Evolutionary conservation across 148 eudicot genomes (phyloP).

Genomic region (Rhododendron ferrugineum): DNA sequence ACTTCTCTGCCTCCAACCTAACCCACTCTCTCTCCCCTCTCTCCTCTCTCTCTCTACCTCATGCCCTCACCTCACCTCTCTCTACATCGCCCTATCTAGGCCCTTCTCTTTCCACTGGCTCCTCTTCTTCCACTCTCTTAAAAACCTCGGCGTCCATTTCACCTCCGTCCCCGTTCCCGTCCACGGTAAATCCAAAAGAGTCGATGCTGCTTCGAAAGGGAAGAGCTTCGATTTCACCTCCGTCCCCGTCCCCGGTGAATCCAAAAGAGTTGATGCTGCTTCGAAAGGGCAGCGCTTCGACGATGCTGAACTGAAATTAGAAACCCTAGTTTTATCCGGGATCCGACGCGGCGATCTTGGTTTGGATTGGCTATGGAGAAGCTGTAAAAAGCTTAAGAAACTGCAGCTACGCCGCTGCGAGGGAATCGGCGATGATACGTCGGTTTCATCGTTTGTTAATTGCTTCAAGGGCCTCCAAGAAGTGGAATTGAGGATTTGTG

Average conservation of each 20-base stretch:
- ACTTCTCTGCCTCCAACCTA: slow-evolving; percentile 13
- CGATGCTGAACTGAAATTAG: slow-evolving; percentile 27
- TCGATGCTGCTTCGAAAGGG: neutral
- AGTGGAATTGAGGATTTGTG: slow-evolving; percentile 45
- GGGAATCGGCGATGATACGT: slow-evolving; percentile 41
- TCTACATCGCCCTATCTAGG: neutral
- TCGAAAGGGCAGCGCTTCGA: neutral
- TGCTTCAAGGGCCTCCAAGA: slow-evolving; percentile 29
- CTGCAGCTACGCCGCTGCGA: slow-evolving; percentile 45
- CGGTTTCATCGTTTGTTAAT: slow-evolving; percentile 22
- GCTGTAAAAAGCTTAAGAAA: slow-evolving; percentile 31
- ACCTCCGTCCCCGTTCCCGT: neutral
- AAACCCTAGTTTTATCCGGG: slow-evolving; percentile 35
- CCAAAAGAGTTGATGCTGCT: too few relatives aligned
- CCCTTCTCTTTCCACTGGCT: neutral
- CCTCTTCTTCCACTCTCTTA: neutral
- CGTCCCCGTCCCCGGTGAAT: too few relatives aligned
- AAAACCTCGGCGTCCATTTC: neutral
- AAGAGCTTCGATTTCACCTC: slow-evolving; percentile 5
- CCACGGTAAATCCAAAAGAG: neutral
- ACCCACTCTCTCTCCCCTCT: slow-evolving; percentile 19
- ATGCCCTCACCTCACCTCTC: slow-evolving; percentile 9
- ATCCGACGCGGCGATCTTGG: slow-evolving; percentile 31
- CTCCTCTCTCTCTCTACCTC: slow-evolving; percentile 31
- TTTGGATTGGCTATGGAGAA: slow-evolving; percentile 49